phyloP scores from a whole-genome alignment of 1,139 yeast genomes.

The Suhomyces bribrorum region DNA sequence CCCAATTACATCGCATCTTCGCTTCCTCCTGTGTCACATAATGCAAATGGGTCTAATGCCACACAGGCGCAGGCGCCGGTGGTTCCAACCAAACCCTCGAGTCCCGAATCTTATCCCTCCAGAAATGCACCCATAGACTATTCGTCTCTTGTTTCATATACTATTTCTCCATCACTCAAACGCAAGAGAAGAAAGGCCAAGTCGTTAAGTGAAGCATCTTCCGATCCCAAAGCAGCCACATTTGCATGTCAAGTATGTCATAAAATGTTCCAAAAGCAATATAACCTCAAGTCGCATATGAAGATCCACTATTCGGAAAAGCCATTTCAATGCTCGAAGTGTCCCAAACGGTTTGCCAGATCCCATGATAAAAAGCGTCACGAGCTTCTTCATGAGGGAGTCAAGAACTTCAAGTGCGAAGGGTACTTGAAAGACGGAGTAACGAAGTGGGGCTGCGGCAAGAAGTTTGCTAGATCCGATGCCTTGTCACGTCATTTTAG shows the following conservation, averaged over 20 bases:
- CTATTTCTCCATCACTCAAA: conserved; percentile 39
- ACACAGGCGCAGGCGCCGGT: background rate
- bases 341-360: conserved; percentile 55
- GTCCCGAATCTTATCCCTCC: conserved; percentile 2
- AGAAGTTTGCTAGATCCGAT: conserved; percentile 57
- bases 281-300: conserved; percentile 57
- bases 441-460: conserved; percentile 62
- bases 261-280: conserved; percentile 54
- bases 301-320: conserved; percentile 58
- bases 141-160: conserved; percentile 38
- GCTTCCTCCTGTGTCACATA: background rate
- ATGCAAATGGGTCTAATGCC: background rate
- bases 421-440: conserved; percentile 52
- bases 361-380: conserved; percentile 60
- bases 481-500: conserved; percentile 60
- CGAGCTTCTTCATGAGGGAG: conserved; percentile 55
- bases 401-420: conserved; percentile 56
- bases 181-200: conserved; percentile 30
- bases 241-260: conserved; percentile 51
- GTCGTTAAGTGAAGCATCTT: conserved; percentile 9
- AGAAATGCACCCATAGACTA: conserved; percentile 30
- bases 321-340: conserved; percentile 52
- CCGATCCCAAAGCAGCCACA: conserved; percentile 10
- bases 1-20: conserved; percentile 12
- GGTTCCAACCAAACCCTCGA: conserved; percentile 4